These are phyloP conservation scores for Colletotrichum noveboracense DNA, from an alignment of 2,329 filamentous ascomycete genomes.

Conservation along the genomic window DNA sequence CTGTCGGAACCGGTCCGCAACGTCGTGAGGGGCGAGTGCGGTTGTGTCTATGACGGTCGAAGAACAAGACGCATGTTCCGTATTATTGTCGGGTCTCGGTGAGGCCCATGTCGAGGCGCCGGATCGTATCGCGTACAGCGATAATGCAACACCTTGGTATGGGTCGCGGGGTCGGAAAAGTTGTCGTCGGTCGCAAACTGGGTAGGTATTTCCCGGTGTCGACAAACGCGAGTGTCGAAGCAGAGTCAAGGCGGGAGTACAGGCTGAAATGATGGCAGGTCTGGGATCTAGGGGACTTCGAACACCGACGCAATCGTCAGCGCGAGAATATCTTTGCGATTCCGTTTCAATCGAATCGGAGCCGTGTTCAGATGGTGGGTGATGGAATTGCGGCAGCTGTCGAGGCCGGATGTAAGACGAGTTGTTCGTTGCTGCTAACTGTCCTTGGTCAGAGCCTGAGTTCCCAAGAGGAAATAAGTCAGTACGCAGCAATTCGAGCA, in stretches of 20 bases:
- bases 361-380: not conserved
- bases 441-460: not conserved
- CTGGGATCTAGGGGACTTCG: not conserved
- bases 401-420: not conserved
- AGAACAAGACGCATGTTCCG: conserved; percentile 2
- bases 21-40: not conserved
- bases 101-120: not conserved
- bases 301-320: not conserved
- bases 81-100: not conserved
- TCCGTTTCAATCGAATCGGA: not conserved
- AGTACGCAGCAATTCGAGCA: not conserved
- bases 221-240: not conserved
- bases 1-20: not conserved
- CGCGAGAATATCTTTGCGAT: not conserved
- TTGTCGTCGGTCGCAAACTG: not conserved
- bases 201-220: not conserved
- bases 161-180: not conserved
- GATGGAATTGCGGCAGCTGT: not conserved
- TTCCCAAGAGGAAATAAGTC: not conserved
- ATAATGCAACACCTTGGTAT: not conserved
- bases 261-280: not conserved
- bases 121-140: not conserved
- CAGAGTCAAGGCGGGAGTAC: not conserved
- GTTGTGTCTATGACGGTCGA: not conserved
- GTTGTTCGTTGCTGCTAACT: not conserved